Evolutionary conservation across 148 eudicot genomes (phyloP).

Genomic region (Agrostemma githago): DNA sequence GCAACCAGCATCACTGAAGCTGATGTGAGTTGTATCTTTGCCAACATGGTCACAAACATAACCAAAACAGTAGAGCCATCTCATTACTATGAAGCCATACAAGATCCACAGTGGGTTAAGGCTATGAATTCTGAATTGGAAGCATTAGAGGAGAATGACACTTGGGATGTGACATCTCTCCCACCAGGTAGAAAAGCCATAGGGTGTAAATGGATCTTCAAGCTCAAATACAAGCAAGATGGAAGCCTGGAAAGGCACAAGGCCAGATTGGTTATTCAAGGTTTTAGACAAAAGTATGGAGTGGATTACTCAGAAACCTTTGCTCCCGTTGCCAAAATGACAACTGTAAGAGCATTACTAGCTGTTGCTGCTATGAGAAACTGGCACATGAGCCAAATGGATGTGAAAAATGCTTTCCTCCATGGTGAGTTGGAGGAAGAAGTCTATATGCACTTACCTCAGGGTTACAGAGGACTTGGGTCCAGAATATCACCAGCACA

Average conservation of each 20-base stretch:
- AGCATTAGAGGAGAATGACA: neutral
- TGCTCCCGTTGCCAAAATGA: neutral
- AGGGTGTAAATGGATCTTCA: neutral
- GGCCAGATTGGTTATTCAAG: neutral
- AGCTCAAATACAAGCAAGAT: neutral
- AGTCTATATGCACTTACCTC: neutral
- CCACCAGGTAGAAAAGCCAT: neutral
- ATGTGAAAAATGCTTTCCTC: conserved; percentile 3
- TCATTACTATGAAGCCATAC: neutral
- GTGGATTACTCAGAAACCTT: conserved; percentile 8
- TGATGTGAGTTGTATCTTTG: neutral
- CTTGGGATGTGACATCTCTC: neutral
- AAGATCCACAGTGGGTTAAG: neutral
- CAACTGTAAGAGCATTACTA: too few species aligned
- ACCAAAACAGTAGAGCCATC: neutral
- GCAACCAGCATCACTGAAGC: neutral
- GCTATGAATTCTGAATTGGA: neutral
- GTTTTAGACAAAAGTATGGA: neutral
- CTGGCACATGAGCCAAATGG: neutral
- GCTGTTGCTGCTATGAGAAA: neutral
- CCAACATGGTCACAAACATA: neutral
- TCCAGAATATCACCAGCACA: too few species aligned
- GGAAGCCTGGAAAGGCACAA: neutral
- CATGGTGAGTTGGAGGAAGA: neutral
- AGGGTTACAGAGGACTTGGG: neutral